Percentiles rank a stretch among this genome's conserved stretches.
These are phyloP conservation scores for Thielaviopsis populi DNA, from an alignment of 2,329 filamentous ascomycete species.

Conservation along the genomic window DNA sequence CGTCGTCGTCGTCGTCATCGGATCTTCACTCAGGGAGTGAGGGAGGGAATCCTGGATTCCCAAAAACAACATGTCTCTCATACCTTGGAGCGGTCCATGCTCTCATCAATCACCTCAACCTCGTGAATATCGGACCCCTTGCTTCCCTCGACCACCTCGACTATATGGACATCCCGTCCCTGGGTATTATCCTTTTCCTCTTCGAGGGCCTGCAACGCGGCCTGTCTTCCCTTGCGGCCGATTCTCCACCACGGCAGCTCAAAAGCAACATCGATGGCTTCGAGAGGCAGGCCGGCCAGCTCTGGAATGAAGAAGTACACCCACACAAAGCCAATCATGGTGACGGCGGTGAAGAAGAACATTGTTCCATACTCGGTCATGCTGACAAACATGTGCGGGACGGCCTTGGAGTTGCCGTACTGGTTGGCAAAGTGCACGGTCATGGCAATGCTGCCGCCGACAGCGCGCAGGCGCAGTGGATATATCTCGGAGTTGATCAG, in stretches of 20 bases:
- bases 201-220: conserved; percentile 30
- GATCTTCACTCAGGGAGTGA: too few species aligned
- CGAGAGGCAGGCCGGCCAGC: conserved; percentile 49
- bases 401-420: conserved; percentile 60
- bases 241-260: conserved; percentile 61
- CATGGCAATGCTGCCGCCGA: conserved; percentile 60
- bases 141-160: conserved; percentile 5
- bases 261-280: conserved; percentile 59
- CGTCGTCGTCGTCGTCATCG: too few species aligned
- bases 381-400: conserved; percentile 59
- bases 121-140: not conserved
- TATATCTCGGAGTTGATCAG: conserved; percentile 65
- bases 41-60: too few species aligned
- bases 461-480: conserved; percentile 55
- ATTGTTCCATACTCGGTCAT: conserved; percentile 53
- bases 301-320: conserved; percentile 61
- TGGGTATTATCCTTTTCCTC: conserved; percentile 7
- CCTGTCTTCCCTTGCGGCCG: conserved; percentile 40
- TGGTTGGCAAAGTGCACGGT: conserved; percentile 66
- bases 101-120: not conserved
- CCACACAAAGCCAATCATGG: conserved; percentile 51
- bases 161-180: not conserved
- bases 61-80: not conserved
- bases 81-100: not conserved
- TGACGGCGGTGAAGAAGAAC: conserved; percentile 59